phyloP scores from a whole-genome alignment of 345 rosid species.

The Gossypium sturtianum region DNA sequence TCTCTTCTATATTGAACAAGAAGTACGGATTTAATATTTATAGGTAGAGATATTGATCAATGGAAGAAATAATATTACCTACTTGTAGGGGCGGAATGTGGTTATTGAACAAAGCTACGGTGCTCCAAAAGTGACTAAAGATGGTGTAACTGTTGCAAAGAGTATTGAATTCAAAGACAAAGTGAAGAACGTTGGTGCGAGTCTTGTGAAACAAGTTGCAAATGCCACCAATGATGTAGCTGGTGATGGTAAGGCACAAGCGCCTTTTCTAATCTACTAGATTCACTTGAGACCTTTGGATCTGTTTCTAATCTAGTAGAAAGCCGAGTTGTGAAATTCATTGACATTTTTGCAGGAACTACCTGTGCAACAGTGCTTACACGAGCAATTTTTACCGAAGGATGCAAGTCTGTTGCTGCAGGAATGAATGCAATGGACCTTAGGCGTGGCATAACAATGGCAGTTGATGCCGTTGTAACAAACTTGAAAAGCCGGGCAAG shows the following conservation, averaged over 20 bases:
- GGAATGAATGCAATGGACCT: slow-evolving; percentile 96
- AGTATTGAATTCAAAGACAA: slow-evolving; percentile 90
- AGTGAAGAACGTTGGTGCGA: slow-evolving; percentile 88
- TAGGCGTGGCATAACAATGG: slow-evolving; percentile 87
- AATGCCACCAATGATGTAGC: slow-evolving; percentile 96
- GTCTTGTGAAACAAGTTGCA: slow-evolving; percentile 98
- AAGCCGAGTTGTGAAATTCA: background rate
- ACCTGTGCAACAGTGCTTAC: slow-evolving; percentile 95
- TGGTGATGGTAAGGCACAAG: slow-evolving; percentile 67
- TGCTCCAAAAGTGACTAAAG: slow-evolving; percentile 96
- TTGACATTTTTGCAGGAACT: slow-evolving; percentile 51
- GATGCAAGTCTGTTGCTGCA: slow-evolving; percentile 96
- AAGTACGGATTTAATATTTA: background rate
- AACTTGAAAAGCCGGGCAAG: slow-evolving; percentile 84
- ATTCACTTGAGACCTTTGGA: background rate
- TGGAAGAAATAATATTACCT: background rate
- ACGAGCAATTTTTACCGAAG: slow-evolving; percentile 74
- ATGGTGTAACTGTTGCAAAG: slow-evolving; percentile 97
- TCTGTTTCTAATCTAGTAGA: background rate
- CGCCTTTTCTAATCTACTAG: background rate
- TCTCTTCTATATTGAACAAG: background rate
- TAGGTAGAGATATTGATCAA: background rate
- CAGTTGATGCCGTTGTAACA: slow-evolving; percentile 84
- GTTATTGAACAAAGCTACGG: slow-evolving; percentile 94
- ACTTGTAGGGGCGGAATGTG: slow-evolving; percentile 78